phyloP scores from a whole-genome alignment of 1,284 basidiomycete species.

The Amylostereum chailletii region DNA sequence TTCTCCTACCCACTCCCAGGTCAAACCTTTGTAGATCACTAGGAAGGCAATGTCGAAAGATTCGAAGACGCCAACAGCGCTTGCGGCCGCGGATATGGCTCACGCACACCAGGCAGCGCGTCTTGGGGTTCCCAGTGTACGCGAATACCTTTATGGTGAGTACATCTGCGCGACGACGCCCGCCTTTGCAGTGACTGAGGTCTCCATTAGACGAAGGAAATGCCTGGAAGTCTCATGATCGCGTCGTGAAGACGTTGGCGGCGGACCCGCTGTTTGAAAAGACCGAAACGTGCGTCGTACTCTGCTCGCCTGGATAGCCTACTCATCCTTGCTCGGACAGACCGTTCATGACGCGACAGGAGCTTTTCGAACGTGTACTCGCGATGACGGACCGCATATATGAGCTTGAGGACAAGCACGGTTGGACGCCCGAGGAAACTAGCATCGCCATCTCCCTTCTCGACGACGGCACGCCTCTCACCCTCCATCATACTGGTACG shows the following conservation, averaged over 20 bases:
- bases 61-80: slow-evolving; percentile 15
- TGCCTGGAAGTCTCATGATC: slow-evolving; percentile 39
- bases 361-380: slow-evolving; percentile 40
- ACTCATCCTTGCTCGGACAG: slow-evolving; percentile 20
- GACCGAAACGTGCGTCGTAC: slow-evolving; percentile 33
- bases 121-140: slow-evolving; percentile 30
- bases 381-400: slow-evolving; percentile 45
- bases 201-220: slow-evolving; percentile 32
- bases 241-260: slow-evolving; percentile 40
- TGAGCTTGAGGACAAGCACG: slow-evolving; percentile 44
- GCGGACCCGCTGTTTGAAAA: slow-evolving; percentile 62
- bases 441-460: slow-evolving; percentile 33
- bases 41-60: no score
- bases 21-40: no score
- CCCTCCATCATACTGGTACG: slow-evolving; percentile 49
- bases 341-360: slow-evolving; percentile 41
- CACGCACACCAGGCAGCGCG: slow-evolving; percentile 32
- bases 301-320: background rate
- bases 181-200: background rate
- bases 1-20: no score
- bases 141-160: slow-evolving; percentile 44
- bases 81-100: slow-evolving; percentile 42
- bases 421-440: slow-evolving; percentile 43
- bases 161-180: slow-evolving; percentile 3
- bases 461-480: slow-evolving; percentile 45